phyloP scores from a whole-genome alignment of 257 asterid genomes.

The Nemophila menziesii region DNA sequence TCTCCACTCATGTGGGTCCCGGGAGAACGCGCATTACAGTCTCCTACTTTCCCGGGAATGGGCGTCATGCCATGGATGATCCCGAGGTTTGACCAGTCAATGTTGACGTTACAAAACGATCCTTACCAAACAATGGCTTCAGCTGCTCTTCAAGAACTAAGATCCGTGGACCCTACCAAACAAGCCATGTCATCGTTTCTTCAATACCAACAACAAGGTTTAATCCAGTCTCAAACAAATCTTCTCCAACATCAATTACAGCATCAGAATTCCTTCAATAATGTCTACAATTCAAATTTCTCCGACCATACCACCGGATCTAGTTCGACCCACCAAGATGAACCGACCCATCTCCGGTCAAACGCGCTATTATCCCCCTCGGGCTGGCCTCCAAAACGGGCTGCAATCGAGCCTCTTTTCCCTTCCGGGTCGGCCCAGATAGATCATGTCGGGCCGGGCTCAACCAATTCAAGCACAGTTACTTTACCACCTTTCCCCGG shows the following conservation, averaged over 20 bases:
- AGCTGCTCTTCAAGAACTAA: constrained; percentile 51
- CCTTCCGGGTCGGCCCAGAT: constrained; percentile 12
- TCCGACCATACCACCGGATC: constrained; percentile 17
- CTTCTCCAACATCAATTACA: constrained; percentile 31
- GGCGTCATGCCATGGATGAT: constrained; percentile 63
- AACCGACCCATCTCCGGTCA: constrained; percentile 35
- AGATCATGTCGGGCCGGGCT: constrained; percentile 25
- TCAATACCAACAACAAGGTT: constrained; percentile 46
- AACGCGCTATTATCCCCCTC: constrained; percentile 25
- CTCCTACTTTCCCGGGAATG: constrained; percentile 49
- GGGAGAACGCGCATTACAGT: constrained; percentile 34
- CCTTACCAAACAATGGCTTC: constrained; percentile 65
- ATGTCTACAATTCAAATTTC: constrained; percentile 22
- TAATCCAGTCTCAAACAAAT: constrained; percentile 14
- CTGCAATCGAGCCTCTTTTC: constrained; percentile 45
- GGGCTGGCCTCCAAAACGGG: constrained; percentile 56
- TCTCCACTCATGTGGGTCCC: constrained; percentile 43
- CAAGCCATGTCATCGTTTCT: constrained; percentile 30
- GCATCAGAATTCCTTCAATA: constrained; percentile 38
- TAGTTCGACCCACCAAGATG: constrained; percentile 36
- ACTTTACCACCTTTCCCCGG: constrained; percentile 71
- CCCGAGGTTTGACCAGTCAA: constrained; percentile 34
- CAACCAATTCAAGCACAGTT: constrained; percentile 18
- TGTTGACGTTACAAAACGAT: constrained; percentile 48
- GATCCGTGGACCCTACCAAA: constrained; percentile 43